Base-by-base conservation (phyloP, 495 filamentous ascomycete species). In the Collariella sp. region DNA sequence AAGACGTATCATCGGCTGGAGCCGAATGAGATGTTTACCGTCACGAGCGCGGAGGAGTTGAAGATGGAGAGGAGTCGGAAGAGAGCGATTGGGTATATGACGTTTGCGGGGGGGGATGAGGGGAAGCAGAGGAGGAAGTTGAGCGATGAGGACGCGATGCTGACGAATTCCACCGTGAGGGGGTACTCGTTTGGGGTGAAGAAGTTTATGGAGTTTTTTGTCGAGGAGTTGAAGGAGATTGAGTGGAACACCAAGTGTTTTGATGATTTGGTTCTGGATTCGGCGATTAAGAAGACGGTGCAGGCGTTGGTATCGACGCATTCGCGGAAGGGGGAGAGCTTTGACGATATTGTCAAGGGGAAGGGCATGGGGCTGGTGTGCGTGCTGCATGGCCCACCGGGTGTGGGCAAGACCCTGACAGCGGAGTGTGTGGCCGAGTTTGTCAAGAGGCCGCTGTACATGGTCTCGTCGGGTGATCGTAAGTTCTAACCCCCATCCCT, bases 211-310 rank as follows among this genome's bases (percentile, higher is more conserved):
- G 59, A 70, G 58, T 67, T 73, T 39, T 65, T 60, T 24, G 59
- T 67, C 9, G 62, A 71, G 34, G 46, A 64, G 0, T 31, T 73
- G 7, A 6, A 31, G 2, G 57, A 66, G 7, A 61, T 72, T 15
- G 47, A 64, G 44, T 69, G 65, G 65, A 64, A 70, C 51, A 44
- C 54, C 0, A 24, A 36, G 15, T 68, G 66, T 31, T 85, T 85
- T 52, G 74, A 80, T 6, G 67, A 73, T 0, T 64, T 87, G 1
- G 78, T 83, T 7, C 67, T 86, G 2, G 71, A 79, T 2, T 36
- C 62, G 4, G 62, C 64, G 7, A 70, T 75, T 46, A 82, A 81
- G 61, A 70, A 76, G 34, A 71, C 81, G 1, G 69, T 84, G 12
- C 66, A 72, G 56, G 73, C 79, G 2, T 69, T 83, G 3, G 73